Evolutionary conservation across 2,329 filamentous ascomycete species (phyloP).

Genomic region (Penicillium sp.): DNA sequence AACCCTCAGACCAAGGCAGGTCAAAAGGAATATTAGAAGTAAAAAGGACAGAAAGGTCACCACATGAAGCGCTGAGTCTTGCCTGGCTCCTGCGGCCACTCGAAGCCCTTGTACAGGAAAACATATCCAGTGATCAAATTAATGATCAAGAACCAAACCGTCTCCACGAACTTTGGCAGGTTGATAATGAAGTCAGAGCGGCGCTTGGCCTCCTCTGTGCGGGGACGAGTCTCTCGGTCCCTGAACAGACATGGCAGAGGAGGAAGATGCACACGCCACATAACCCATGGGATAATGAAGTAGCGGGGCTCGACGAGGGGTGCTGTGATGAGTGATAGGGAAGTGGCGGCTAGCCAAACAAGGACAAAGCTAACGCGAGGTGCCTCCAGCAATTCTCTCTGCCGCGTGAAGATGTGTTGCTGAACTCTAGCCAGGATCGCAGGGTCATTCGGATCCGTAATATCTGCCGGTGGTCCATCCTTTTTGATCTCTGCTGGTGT

Average conservation of each 20-base stretch:
- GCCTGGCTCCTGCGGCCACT: slow-evolving; percentile 58
- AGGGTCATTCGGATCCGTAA: slow-evolving; percentile 22
- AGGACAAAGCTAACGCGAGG: slow-evolving; percentile 54
- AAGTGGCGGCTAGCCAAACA: slow-evolving; percentile 66
- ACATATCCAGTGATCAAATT: slow-evolving; percentile 54
- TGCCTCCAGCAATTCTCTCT: slow-evolving; percentile 26
- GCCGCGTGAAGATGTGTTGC: slow-evolving; percentile 31
- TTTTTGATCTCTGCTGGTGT: slow-evolving; percentile 3
- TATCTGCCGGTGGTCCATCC: background rate
- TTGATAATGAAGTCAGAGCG: slow-evolving; percentile 28
- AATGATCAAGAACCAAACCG: slow-evolving; percentile 55
- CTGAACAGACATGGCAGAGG: slow-evolving; percentile 33
- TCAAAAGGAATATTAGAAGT: background rate
- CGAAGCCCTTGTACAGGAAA: slow-evolving; percentile 57
- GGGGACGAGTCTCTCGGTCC: slow-evolving; percentile 27
- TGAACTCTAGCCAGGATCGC: slow-evolving; percentile 31
- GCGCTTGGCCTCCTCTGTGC: slow-evolving; percentile 24
- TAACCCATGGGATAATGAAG: slow-evolving; percentile 91
- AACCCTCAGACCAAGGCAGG: background rate
- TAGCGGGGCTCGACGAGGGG: slow-evolving; percentile 94
- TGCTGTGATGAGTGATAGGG: slow-evolving; percentile 78
- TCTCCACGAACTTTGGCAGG: slow-evolving; percentile 49
- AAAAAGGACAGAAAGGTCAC: slow-evolving; percentile 31
- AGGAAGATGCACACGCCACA: slow-evolving; percentile 82
- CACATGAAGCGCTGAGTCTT: slow-evolving; percentile 61